These are phyloP conservation scores for Penicillium rolfsii DNA, from an alignment of 2,329 filamentous ascomycete genomes.

Conservation along the genomic window DNA sequence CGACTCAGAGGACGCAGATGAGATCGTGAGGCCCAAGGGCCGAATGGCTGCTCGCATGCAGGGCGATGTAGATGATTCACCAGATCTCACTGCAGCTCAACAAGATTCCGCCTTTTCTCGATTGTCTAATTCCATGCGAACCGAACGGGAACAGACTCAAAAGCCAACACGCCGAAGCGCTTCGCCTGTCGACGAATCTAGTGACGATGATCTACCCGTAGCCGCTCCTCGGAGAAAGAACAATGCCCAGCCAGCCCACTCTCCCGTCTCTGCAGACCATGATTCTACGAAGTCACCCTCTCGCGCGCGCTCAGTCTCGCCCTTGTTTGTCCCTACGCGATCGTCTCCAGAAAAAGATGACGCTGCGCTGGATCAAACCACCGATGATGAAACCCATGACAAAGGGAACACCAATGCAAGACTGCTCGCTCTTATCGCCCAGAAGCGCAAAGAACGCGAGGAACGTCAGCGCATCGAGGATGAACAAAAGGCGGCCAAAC, in stretches of 20 bases:
- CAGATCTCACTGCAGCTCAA: not conserved
- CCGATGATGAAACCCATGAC: constrained; percentile 30
- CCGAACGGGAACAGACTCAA: constrained; percentile 22
- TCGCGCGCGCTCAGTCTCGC: constrained; percentile 39
- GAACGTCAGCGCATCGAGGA: constrained; percentile 64
- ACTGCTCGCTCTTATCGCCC: constrained; percentile 72
- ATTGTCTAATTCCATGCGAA: constrained; percentile 38
- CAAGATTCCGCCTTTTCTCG: constrained; percentile 46
- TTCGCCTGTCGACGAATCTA: constrained; percentile 16
- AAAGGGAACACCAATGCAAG: constrained; percentile 55
- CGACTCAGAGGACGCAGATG: constrained; percentile 44
- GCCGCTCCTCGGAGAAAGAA: constrained; percentile 35
- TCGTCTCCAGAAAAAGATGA: constrained; percentile 15
- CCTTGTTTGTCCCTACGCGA: constrained; percentile 51
- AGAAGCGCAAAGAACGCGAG: constrained; percentile 72
- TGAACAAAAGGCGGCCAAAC: constrained; percentile 44
- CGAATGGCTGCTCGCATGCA: constrained; percentile 68
- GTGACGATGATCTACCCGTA: constrained; percentile 37
- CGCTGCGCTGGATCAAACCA: constrained; percentile 21
- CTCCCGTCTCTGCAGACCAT: constrained; percentile 33
- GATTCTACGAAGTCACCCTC: constrained; percentile 29
- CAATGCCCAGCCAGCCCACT: constrained; percentile 35
- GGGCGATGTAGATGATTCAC: constrained; percentile 34
- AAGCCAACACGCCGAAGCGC: constrained; percentile 15
- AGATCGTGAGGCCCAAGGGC: constrained; percentile 61